Evolutionary conservation across 1,139 yeast species (phyloP), one percentile per base, ranked within the genome.

Genomic region (Arxiozyma heterogenica): DNA sequence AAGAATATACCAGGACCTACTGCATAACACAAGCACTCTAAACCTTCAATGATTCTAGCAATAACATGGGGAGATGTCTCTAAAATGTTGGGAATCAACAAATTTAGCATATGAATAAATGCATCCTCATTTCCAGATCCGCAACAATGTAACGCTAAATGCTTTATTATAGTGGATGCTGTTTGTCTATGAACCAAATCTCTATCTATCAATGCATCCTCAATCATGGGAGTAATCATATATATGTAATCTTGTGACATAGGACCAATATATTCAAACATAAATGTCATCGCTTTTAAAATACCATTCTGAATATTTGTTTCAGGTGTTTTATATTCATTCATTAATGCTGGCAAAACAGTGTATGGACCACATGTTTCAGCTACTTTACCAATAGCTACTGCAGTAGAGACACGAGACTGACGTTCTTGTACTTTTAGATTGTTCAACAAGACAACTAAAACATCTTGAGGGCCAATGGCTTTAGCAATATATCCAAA

Each of bases 1-100:
- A 86, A 70, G 55, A 85, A 76, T 1, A 82, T 63, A 0, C 96
- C 96, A 12, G 81, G 77, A 0, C 99, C 98, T 21, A 91, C 69
- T 0, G 85, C 84, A 54, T 79, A 74, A 47, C 94, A 75, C 41
- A 90, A 68, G 1, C 91, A 85, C 57, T 87, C 94, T 34, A 93
- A 73, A 55, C 93, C 87, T 55, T 90, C 98, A 52, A 88, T 62
- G 4, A 93, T 82, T 58, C 98, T 79, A 34, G 75, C 78, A 55
- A 91, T 90, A 17, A 91, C 98, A 70, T 94, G 98, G 0, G 98
- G 98, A 0, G 97, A 89, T 0, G 96, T 87, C 66, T 91, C 98
- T 66, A 82, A 90, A 2, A 93, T 75, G 66, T 90, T 91, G 1
- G 98, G 97, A 66, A 89, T 69, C 21, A 91, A 68, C 51, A 89